phyloP scores from a whole-genome alignment of 2,329 filamentous ascomycete genomes.

The Laburnicola sp. region DNA sequence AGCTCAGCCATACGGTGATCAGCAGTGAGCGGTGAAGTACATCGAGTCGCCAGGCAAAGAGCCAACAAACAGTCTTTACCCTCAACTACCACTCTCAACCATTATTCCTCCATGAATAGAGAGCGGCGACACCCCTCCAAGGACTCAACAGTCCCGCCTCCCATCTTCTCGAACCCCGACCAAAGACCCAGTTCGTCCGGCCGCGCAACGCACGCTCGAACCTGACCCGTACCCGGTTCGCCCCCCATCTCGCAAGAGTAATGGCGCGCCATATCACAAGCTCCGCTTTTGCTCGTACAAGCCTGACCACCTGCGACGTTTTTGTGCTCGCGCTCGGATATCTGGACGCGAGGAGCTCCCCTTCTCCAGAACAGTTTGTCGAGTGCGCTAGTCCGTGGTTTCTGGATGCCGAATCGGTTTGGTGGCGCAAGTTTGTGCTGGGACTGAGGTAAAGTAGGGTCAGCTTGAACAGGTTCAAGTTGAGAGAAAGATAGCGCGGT shows the following conservation, averaged over 20 bases:
- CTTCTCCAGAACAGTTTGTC: slow-evolving; percentile 36
- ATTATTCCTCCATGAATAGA: slow-evolving; percentile 5
- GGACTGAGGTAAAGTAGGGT: slow-evolving; percentile 62
- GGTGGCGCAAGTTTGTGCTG: slow-evolving; percentile 36
- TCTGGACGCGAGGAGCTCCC: slow-evolving; percentile 21
- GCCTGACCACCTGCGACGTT: slow-evolving; percentile 39
- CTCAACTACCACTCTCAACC: neutral
- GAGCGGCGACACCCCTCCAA: neutral
- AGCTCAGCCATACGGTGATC: slow-evolving; percentile 6
- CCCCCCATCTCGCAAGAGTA: slow-evolving; percentile 44
- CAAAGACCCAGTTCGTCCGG: no score
- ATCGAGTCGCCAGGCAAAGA: slow-evolving; percentile 11
- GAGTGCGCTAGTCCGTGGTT: slow-evolving; percentile 39
- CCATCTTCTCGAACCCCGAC: no score
- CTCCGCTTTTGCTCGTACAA: slow-evolving; percentile 36
- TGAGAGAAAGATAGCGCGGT: neutral
- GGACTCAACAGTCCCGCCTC: neutral
- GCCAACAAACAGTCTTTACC: neutral
- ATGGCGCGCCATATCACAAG: slow-evolving; percentile 37
- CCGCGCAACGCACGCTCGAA: no score
- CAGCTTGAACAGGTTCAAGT: no score
- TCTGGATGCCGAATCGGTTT: slow-evolving; percentile 38
- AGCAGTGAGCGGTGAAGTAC: slow-evolving; percentile 21
- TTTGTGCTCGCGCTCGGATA: slow-evolving; percentile 37
- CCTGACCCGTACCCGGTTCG: no score